A percentile compares a stretch with the other conserved stretches of the same genome.
phyloP scores from a whole-genome alignment of 768 basidiomycete species.

The Mycena vitilis region DNA sequence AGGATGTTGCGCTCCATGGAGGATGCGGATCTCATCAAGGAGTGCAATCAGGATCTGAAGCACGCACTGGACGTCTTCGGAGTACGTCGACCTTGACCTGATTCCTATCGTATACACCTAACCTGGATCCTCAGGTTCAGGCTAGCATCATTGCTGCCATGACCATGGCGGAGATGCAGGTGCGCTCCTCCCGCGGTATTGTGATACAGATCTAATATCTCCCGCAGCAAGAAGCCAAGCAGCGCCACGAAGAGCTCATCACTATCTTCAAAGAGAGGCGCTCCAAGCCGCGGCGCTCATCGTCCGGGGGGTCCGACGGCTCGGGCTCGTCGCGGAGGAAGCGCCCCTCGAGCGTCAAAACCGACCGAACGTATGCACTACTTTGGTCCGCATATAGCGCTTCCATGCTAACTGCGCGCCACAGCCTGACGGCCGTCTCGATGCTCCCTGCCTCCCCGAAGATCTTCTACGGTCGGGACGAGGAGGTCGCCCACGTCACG shows the following conservation, averaged over 20 bases:
- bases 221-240: slow-evolving; percentile 26
- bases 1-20: slow-evolving; percentile 26
- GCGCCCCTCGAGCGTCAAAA: slow-evolving; percentile 4
- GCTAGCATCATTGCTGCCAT: slow-evolving; percentile 21
- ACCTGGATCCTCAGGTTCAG: slow-evolving; percentile 13
- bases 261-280: slow-evolving; percentile 30
- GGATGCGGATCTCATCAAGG: slow-evolving; percentile 22
- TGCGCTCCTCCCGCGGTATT: neutral
- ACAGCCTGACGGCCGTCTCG: neutral
- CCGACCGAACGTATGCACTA: neutral
- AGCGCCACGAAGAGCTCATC: slow-evolving; percentile 32
- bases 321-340: slow-evolving; percentile 10
- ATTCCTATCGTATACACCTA: neutral
- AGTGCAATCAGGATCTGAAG: slow-evolving; percentile 29
- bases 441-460: slow-evolving; percentile 28
- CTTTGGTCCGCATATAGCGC: neutral
- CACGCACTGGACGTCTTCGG: slow-evolving; percentile 31
- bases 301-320: neutral
- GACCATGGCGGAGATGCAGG: slow-evolving; percentile 32
- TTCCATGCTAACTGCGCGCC: neutral
- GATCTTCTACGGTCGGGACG: slow-evolving; percentile 28
- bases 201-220: neutral
- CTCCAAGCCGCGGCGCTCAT: neutral
- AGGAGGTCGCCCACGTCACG: slow-evolving; percentile 26
- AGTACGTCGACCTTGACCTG: neutral